These are phyloP conservation scores for Clausena lansium DNA, from an alignment of 345 rosid genomes.

Conservation along the genomic window DNA sequence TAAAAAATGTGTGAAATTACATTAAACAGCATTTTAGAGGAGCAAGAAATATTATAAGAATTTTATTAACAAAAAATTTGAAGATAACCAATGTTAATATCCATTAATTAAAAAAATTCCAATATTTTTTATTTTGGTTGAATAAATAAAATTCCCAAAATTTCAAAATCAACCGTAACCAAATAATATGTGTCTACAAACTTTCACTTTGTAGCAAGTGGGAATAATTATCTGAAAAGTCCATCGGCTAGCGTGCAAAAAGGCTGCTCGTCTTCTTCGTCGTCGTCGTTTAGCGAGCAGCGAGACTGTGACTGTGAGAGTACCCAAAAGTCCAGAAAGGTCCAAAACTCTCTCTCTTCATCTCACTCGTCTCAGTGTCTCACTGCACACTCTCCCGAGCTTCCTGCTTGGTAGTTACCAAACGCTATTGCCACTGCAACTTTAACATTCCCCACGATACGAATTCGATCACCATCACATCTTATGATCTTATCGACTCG, in stretches of 20 bases:
- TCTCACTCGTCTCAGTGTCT: background rate
- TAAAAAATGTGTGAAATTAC: no score
- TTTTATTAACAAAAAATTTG: no score
- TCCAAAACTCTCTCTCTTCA: background rate
- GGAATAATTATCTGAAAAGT: background rate
- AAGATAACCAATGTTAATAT: no score
- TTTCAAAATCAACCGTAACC: background rate
- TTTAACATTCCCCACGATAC: background rate
- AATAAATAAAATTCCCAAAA: no score
- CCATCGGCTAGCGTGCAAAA: background rate
- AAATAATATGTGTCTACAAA: background rate
- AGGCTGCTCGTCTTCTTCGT: background rate
- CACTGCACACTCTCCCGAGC: background rate
- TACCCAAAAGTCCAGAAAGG: background rate
- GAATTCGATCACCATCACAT: background rate
- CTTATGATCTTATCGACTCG: background rate
- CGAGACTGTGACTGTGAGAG: background rate
- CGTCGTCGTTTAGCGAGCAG: background rate
- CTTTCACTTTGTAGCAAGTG: background rate
- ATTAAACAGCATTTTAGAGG: no score
- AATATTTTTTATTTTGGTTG: no score
- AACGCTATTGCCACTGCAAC: background rate
- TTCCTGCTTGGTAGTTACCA: background rate
- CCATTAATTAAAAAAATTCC: no score
- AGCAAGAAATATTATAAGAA: no score